phyloP scores from a whole-genome alignment of 2,329 filamentous ascomycete species.

The Fusarium newnesense region DNA sequence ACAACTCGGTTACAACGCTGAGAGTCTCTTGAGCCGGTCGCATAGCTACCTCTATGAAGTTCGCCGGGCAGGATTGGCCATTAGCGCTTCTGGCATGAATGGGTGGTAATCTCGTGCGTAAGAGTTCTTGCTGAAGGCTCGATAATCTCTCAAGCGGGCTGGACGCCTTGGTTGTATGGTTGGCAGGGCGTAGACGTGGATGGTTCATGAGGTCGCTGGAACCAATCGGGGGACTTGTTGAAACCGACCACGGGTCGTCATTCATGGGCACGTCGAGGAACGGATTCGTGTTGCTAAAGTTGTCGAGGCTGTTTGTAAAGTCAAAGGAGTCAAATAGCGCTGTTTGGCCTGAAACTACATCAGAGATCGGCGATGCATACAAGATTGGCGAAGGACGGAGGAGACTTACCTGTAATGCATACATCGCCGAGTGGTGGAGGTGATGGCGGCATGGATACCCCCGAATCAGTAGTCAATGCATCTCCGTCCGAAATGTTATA shows the following conservation, averaged over 20 bases:
- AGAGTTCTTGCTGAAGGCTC: neutral
- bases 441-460: neutral
- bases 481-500: neutral
- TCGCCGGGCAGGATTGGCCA: neutral
- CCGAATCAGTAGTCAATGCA: neutral
- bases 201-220: neutral
- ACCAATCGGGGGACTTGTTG: neutral
- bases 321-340: neutral
- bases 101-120: neutral
- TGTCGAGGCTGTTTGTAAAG: neutral
- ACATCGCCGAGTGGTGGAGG: neutral
- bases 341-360: neutral
- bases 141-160: neutral
- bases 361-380: neutral
- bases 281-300: neutral
- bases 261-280: neutral
- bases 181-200: neutral
- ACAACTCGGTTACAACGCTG: neutral
- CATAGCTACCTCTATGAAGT: neutral
- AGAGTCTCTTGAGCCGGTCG: neutral
- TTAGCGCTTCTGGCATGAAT: neutral
- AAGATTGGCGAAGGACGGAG: neutral
- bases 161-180: neutral
- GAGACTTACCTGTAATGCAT: neutral
- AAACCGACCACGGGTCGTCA: neutral